Evolutionary conservation across 768 basidiomycete genomes (phyloP), one percentile per base, ranked within the genome.

Genomic region (Lactarius psammicola): DNA sequence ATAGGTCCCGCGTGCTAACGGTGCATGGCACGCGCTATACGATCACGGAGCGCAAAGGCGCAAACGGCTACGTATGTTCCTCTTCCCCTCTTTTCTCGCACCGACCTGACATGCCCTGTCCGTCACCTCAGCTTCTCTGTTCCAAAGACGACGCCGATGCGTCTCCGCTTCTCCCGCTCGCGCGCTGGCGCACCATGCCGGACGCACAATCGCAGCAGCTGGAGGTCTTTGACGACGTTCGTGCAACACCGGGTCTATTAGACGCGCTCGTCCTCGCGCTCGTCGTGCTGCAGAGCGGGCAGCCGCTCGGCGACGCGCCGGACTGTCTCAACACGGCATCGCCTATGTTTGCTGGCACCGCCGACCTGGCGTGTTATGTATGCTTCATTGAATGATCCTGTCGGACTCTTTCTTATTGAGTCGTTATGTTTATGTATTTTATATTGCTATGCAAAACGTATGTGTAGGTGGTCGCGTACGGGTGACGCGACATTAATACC

Each of bases 241-340:
- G 31, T n/a, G n/a, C n/a, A 20, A 55, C 59, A 23, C 61, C 61
- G 3, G 66, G 66, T 36, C 26, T 67, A 15, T 38, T 67, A 34
- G 61, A 67, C 23, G 61, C 61, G 7, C 56, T 67, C 17, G 57
- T 67, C 4, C 66, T 67, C 31, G 66, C 61, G 2, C 66, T 67
- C n/a, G 42, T 67, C 26, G 51, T 63, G 15, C 6, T 63, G 26
- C 66, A 67, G 33, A 20, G 61, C n/a, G 61, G 40, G 15, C 66
- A 59, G 51, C 66, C 61, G 5, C 66, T 67, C n/a, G 66, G 66
- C 28, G 66, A 67, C 9, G 31, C 20, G 4, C 62, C 51, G 4
- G 51, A 67, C 34, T 34, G 40, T 34, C 51, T 66, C 56, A 26
- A 66, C 20, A 4, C 0, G 9, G 31, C 64, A 15, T 60, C 58